Percentiles rank a stretch among this genome's conserved stretches.
Evolutionary conservation across 176 grass and related monocot genomes (phyloP).

Genomic region (Cymbopogon citratus): DNA sequence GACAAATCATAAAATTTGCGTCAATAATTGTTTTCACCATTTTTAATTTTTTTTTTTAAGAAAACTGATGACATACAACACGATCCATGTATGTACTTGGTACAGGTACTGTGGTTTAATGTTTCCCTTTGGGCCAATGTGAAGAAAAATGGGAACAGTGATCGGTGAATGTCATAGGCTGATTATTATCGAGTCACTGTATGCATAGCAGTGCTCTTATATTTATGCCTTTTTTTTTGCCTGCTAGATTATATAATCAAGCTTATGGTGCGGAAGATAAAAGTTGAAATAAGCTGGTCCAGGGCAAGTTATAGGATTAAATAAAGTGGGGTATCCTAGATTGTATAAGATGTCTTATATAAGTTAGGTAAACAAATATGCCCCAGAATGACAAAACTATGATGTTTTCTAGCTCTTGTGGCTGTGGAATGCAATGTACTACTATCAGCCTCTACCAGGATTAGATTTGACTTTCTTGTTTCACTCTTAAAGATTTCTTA

Average conservation of each 20-base stretch:
- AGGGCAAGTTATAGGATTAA: neutral
- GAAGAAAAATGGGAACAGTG: neutral
- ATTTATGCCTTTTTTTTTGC: neutral
- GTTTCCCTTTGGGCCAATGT: neutral
- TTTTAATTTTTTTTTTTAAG: neutral
- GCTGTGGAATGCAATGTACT: neutral
- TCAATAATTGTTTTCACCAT: neutral
- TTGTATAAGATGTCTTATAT: neutral
- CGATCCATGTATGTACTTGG: neutral
- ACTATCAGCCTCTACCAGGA: neutral
- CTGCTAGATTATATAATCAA: neutral
- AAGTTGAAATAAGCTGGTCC: neutral
- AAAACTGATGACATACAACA: neutral
- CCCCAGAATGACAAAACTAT: neutral
- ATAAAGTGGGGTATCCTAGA: neutral
- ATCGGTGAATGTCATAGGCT: neutral
- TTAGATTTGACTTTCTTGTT: conserved; percentile 6
- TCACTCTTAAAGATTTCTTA: neutral
- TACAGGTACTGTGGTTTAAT: neutral
- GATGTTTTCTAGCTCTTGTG: neutral
- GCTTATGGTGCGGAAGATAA: neutral
- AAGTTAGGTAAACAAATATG: neutral
- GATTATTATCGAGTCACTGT: neutral
- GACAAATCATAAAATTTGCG: neutral
- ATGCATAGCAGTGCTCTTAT: neutral